Conservation (phyloP, 768 basidiomycete species). For the Tylopilus rubrobrunneus region DNA sequence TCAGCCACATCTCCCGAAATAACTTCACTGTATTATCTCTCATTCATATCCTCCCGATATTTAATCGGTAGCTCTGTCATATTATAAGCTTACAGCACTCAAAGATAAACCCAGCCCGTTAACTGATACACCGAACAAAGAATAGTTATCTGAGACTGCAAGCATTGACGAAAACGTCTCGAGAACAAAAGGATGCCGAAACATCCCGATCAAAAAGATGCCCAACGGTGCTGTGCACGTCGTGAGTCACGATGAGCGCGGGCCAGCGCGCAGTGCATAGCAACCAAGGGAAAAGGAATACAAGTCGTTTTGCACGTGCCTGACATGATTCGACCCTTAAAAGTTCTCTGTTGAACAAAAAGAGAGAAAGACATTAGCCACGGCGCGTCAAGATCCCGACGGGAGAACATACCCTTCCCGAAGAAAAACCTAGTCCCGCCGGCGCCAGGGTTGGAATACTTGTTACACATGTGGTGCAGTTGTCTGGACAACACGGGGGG, state of each 20-base stretch:
- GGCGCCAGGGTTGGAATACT: constrained; percentile 70
- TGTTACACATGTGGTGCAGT: constrained; percentile 79
- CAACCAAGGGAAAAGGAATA: not conserved
- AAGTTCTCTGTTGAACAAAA: constrained; percentile 21
- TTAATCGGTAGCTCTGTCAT: not conserved
- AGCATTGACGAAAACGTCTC: not conserved
- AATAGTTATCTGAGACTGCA: not conserved
- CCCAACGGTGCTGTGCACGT: not conserved
- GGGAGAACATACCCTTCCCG: constrained; percentile 64
- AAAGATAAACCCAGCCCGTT: not conserved
- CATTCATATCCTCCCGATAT: not conserved
- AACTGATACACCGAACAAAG: not conserved
- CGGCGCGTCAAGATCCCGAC: not conserved
- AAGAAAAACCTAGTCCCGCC: constrained; percentile 85
- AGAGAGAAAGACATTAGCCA: constrained; percentile 3
- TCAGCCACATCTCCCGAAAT: not conserved
- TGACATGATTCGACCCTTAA: not conserved
- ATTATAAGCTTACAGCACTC: constrained; percentile 7
- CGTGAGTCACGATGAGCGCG: not conserved
- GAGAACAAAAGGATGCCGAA: not conserved
- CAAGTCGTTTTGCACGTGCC: too few relatives aligned
- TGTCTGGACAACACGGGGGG: constrained; percentile 65
- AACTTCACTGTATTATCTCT: not conserved
- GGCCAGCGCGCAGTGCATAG: constrained; percentile 3
- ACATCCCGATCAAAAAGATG: not conserved